A percentile compares a stretch with the other conserved stretches of the same genome.
phyloP scores from a whole-genome alignment of 495 filamentous ascomycete genomes.

The Achaetomiella virescens region DNA sequence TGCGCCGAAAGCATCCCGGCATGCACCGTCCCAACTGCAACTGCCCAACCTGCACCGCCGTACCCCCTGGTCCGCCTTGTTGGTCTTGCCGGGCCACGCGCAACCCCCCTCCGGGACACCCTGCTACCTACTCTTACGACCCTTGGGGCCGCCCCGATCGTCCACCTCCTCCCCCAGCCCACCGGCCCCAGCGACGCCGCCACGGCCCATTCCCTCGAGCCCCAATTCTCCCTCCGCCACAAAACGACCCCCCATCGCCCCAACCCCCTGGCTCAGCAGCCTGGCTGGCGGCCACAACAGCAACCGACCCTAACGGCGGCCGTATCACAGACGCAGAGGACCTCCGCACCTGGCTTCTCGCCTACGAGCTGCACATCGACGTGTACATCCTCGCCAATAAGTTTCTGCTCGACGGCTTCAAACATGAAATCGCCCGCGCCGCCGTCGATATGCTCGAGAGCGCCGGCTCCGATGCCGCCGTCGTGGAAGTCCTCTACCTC shows the following conservation, averaged over 20 bases:
- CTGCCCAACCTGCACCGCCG: conserved; percentile 33
- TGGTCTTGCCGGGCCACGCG: conserved; percentile 42
- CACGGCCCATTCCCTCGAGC: neutral
- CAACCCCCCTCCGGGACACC: conserved; percentile 27
- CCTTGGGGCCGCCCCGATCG: conserved; percentile 13
- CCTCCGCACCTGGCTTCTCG: conserved; percentile 40
- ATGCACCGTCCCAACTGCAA: conserved; percentile 38
- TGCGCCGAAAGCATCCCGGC: conserved; percentile 37
- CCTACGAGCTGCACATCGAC: conserved; percentile 39
- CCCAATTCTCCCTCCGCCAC: neutral
- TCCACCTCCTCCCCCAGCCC: conserved; percentile 9
- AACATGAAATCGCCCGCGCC: conserved; percentile 30
- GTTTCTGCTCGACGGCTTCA: conserved; percentile 41
- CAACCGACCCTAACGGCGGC: conserved; percentile 11
- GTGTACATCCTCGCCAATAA: conserved; percentile 43
- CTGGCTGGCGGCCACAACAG: neutral
- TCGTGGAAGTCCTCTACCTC: conserved; percentile 31
- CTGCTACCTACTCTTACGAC: conserved; percentile 13
- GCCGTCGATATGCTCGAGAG: conserved; percentile 44
- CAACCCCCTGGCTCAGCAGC: neutral
- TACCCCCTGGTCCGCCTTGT: conserved; percentile 31
- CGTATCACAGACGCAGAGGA: conserved; percentile 36
- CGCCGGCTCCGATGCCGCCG: conserved; percentile 37
- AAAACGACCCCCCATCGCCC: too few species aligned
- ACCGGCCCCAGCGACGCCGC: conserved; percentile 13